These are phyloP conservation scores for Penicillium psychrofluorescens DNA, from an alignment of 495 filamentous ascomycete species.

Conservation along the genomic window DNA sequence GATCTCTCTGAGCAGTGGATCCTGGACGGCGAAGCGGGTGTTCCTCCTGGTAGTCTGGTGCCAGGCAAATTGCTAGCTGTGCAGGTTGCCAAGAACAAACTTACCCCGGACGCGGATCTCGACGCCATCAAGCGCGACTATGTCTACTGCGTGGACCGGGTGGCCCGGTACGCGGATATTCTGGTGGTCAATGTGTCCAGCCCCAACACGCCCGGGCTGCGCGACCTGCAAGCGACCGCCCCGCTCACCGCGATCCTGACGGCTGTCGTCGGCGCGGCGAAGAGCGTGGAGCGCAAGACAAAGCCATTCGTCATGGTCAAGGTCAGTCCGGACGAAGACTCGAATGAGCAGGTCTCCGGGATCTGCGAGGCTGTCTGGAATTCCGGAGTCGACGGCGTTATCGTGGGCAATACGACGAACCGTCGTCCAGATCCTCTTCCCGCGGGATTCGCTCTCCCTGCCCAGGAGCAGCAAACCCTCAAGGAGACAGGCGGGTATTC, in stretches of 20 bases:
- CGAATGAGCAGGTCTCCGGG: constrained; percentile 69
- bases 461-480: constrained; percentile 58
- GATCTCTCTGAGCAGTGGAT: constrained; percentile 61
- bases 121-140: constrained; percentile 80
- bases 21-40: constrained; percentile 59
- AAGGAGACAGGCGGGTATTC: constrained; percentile 83
- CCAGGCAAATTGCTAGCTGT: constrained; percentile 74
- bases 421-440: constrained; percentile 63
- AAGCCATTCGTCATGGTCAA: constrained; percentile 94
- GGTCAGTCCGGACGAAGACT: constrained; percentile 90
- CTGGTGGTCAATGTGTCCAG: constrained; percentile 95
- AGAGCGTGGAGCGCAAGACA: constrained; percentile 53
- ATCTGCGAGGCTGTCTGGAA: constrained; percentile 81
- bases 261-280: constrained; percentile 74
- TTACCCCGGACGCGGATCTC: constrained; percentile 75
- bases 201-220: constrained; percentile 88
- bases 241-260: constrained; percentile 72
- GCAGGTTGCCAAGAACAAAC: constrained; percentile 97
- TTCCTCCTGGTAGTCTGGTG: constrained; percentile 65
- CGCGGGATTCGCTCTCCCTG: constrained; percentile 51
- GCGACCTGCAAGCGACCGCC: constrained; percentile 72
- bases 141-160: constrained; percentile 70
- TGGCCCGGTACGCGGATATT: constrained; percentile 85
- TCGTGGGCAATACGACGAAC: constrained; percentile 97
- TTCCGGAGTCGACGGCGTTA: constrained; percentile 84